Base-by-base conservation (phyloP, 768 basidiomycete species). In the Auricularia sp. region DNA sequence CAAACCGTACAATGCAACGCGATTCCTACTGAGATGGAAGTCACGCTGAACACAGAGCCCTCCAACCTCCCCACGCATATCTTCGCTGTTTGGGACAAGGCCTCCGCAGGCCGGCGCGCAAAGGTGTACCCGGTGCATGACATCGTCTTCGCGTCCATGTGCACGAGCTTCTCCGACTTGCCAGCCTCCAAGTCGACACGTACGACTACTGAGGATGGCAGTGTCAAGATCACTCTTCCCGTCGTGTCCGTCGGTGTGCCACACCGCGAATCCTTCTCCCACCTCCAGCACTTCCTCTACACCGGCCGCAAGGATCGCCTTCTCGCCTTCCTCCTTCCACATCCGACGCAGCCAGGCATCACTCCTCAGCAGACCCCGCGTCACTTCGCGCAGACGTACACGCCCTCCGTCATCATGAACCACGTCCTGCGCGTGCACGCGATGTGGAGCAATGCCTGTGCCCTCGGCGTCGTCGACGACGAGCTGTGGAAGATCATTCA, bases 371-470 rank as follows among this genome's bases (percentile, higher is more conserved):
- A 68, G 1, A 77, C 76, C 64, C 78, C 79, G 0, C 69, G 65
- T 12, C 67, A 70, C 29, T 68, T 83, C 5, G 79, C 77, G 3
- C 65, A 68, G 69, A 80, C 76, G 33, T 83, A 76, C 70, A 14
- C 62, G 69, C 51, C 39, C 69, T 34, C 66, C 16, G 80, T 78
- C 14, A 77, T 90, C 7, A 72, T 87, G 58, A 74, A 77, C 44
- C 77, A 81, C 62, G 75, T 81, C 4, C 73, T 77, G 62, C 74
- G 71, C 42, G 80, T 90, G 43, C 81, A 85, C 64, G 88, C 86
- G 6, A 72, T 91, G 36, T 92, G 88, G 87, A 78, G 82, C 65
- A 91, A 91, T 70, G 82, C 81, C 2, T 85, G 84, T 65, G 81
- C 82, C 23, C 77, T 92, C n/a, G 88, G 88, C 3, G 73, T 91